Evolutionary conservation across 441 rosid species (phyloP).

Genomic region (Iberis amara): DNA sequence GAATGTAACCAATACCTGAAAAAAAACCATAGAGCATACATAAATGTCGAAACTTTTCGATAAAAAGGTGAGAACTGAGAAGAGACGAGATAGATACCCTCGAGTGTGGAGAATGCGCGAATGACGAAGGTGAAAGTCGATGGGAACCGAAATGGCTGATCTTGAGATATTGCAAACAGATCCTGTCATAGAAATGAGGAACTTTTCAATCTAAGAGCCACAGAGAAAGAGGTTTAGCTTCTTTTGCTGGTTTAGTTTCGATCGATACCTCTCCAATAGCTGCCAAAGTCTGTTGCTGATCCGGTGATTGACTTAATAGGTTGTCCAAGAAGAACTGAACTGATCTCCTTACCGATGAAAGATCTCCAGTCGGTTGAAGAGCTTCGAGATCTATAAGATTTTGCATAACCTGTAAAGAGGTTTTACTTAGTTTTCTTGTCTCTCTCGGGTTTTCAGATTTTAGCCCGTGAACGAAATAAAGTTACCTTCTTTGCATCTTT

Average conservation of each 20-base stretch:
- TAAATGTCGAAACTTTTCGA: neutral
- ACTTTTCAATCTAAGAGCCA: conserved; percentile 1
- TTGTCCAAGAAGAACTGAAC: conserved; percentile 85
- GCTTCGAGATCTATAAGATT: conserved; percentile 83
- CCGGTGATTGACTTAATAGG: conserved; percentile 67
- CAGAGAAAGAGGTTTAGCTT: neutral
- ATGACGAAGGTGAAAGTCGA: conserved; percentile 81
- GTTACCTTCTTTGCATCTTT: conserved; percentile 88
- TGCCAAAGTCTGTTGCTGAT: conserved; percentile 75
- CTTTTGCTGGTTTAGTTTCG: neutral
- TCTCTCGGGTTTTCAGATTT: conserved; percentile 20
- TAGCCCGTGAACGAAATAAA: conserved; percentile 4
- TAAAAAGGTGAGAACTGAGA: neutral
- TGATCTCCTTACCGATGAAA: conserved; percentile 93
- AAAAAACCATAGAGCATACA: conserved; percentile 5
- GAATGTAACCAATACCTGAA: conserved; percentile 79
- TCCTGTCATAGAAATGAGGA: conserved; percentile 44
- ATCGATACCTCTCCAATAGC: conserved; percentile 82
- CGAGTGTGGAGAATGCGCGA: conserved; percentile 89
- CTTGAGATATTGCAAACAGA: conserved; percentile 86
- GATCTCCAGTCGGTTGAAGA: conserved; percentile 90
- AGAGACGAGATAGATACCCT: conserved; percentile 45
- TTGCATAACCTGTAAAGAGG: conserved; percentile 59
- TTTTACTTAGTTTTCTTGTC: conserved; percentile 22
- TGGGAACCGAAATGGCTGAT: conserved; percentile 92